Conservation (phyloP, 129 eudicot genomes). For the Logfia minima region DNA sequence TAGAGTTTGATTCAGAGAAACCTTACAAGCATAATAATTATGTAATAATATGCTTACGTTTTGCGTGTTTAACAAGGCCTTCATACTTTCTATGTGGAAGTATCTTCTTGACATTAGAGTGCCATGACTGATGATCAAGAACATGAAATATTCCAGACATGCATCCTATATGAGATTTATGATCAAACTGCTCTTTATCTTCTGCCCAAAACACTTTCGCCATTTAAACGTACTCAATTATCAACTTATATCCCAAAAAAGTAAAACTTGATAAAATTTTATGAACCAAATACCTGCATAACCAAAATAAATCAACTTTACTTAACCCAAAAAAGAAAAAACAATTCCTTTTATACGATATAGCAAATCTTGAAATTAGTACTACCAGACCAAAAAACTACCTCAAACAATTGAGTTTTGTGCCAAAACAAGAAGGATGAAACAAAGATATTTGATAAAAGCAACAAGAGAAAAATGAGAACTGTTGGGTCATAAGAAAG, state of each 20-base stretch:
- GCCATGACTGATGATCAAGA: slow-evolving; percentile 68
- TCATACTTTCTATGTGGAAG: slow-evolving; percentile 45
- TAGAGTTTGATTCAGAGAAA: too few relatives aligned
- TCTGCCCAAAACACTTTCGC: slow-evolving; percentile 44
- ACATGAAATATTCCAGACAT: slow-evolving; percentile 56
- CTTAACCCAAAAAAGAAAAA: background rate
- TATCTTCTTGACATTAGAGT: slow-evolving; percentile 50
- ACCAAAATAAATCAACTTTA: background rate
- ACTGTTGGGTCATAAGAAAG: background rate
- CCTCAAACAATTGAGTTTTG: background rate
- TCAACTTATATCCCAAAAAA: background rate
- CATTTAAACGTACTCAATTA: slow-evolving; percentile 31
- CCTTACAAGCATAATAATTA: too few relatives aligned
- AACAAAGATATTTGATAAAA: background rate
- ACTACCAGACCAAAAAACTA: background rate
- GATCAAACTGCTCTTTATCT: slow-evolving; percentile 38
- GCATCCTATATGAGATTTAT: slow-evolving; percentile 51
- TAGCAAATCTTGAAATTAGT: background rate
- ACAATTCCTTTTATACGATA: background rate
- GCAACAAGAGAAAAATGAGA: slow-evolving; percentile 3
- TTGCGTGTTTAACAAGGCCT: slow-evolving; percentile 10
- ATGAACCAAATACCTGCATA: slow-evolving; percentile 18
- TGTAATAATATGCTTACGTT: slow-evolving; percentile 34
- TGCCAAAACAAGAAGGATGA: background rate
- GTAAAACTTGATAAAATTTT: slow-evolving; percentile 18